Percentiles rank a stretch among this genome's conserved stretches.
Conservation (phyloP, 2,329 filamentous ascomycete species). For the Didymellaceae sp. region DNA sequence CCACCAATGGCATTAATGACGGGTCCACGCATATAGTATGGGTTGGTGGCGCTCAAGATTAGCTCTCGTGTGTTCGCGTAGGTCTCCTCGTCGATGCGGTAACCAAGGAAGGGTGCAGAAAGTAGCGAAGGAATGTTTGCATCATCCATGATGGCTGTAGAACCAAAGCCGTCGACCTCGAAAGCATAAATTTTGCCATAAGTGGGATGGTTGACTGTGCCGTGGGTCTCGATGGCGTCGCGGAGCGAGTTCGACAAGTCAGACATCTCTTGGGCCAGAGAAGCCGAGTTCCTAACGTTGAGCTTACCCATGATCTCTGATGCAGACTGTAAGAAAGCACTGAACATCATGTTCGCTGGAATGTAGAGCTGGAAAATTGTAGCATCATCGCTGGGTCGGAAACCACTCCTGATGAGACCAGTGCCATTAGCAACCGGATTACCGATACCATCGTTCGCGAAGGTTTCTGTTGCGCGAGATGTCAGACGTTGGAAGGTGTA, state of each 20-base stretch:
- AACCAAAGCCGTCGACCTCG: constrained; percentile 57
- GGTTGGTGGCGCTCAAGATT: constrained; percentile 54
- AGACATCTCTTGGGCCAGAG: constrained; percentile 63
- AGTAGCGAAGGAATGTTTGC: constrained; percentile 74
- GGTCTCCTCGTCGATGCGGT: constrained; percentile 51
- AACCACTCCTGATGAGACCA: constrained; percentile 57
- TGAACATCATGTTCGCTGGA: constrained; percentile 73
- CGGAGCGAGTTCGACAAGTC: constrained; percentile 58
- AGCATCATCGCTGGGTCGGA: constrained; percentile 58
- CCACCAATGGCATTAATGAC: constrained; percentile 57
- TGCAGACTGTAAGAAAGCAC: constrained; percentile 64
- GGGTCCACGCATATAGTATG: constrained; percentile 59
- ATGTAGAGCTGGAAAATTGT: constrained; percentile 59
- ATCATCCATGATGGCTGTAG: constrained; percentile 70
- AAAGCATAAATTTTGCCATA: constrained; percentile 55
- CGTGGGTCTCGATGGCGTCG: constrained; percentile 54
- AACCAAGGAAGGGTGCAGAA: constrained; percentile 69
- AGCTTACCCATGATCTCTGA: constrained; percentile 61
- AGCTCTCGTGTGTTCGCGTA: constrained; percentile 56
- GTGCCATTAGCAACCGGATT: constrained; percentile 58
- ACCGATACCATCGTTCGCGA: constrained; percentile 60
- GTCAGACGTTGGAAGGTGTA: constrained; percentile 56
- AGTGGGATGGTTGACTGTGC: constrained; percentile 47
- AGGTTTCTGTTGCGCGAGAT: constrained; percentile 55
- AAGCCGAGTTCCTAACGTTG: constrained; percentile 51